Evolutionary conservation across 257 asterid genomes (phyloP).

Genomic region (Nicotiana obtusifolia): DNA sequence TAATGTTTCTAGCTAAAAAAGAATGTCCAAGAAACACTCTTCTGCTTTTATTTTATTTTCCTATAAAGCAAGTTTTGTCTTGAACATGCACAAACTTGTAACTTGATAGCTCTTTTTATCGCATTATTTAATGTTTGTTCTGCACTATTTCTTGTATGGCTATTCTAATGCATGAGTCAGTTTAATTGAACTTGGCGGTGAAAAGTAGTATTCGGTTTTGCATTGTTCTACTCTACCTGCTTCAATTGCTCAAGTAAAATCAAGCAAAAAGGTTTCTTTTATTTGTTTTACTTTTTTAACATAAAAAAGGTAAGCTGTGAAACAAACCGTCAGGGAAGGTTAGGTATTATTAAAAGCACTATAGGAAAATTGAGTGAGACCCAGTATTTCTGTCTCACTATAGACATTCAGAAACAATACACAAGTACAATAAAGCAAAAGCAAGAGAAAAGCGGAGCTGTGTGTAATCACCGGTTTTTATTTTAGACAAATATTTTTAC

Average conservation of each 20-base stretch:
- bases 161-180: not conserved
- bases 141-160: not conserved
- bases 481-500: conserved; percentile 2
- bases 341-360: not conserved
- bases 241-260: not conserved
- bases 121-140: not conserved
- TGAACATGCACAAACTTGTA: no score
- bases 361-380: not conserved
- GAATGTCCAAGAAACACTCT: not conserved
- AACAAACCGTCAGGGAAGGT: not conserved
- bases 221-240: not conserved
- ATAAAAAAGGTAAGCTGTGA: not conserved
- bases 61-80: no score
- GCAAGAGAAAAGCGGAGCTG: not conserved
- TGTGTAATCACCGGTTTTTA: not conserved
- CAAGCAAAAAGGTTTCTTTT: not conserved
- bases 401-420: not conserved
- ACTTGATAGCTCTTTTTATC: not conserved
- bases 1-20: not conserved
- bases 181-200: not conserved
- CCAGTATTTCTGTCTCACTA: not conserved
- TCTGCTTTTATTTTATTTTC: no score
- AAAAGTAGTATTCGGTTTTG: not conserved
- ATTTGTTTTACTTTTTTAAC: not conserved
- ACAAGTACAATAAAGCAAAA: not conserved